Conservation (phyloP, 768 basidiomycete species). For the Suillus americanus region DNA sequence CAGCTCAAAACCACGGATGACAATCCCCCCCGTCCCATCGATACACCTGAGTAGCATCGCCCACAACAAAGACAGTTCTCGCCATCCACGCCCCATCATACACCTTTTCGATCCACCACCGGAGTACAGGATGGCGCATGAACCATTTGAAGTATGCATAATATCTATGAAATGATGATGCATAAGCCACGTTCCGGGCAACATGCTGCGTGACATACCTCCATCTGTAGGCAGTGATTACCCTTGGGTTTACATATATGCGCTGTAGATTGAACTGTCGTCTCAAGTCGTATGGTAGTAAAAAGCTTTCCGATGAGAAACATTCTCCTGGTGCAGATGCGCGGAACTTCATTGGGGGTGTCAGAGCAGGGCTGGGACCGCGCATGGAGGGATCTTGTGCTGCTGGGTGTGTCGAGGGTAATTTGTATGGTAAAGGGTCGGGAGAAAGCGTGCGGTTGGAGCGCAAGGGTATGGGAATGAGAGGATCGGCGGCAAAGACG, state of each 20-base stretch:
- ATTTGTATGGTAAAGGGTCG: conserved; percentile 26
- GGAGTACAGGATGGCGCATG: conserved; percentile 37
- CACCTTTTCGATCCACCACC: conserved; percentile 41
- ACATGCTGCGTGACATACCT: conserved; percentile 19
- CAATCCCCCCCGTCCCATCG: conserved; percentile 3
- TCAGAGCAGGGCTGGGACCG: conserved; percentile 27
- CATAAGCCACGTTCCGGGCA: not conserved
- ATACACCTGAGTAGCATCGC: conserved; percentile 23
- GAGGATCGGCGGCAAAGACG: conserved; percentile 39
- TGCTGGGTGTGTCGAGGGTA: conserved; percentile 31
- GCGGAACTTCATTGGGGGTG: conserved; percentile 34
- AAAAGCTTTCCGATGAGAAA: conserved; percentile 40
- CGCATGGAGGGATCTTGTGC: conserved; percentile 15
- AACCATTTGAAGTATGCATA: conserved; percentile 37
- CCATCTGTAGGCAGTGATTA: conserved; percentile 38
- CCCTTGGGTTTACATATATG: conserved; percentile 40
- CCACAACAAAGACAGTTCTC: conserved; percentile 35
- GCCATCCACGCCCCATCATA: conserved; percentile 40
- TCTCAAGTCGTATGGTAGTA: conserved; percentile 43
- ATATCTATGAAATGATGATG: conserved; percentile 10
- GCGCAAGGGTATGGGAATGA: conserved; percentile 40
- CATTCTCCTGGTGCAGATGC: conserved; percentile 27
- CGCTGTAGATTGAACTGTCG: conserved; percentile 37
- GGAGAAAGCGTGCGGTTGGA: conserved; percentile 36
- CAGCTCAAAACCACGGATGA: not conserved